Percentiles rank a stretch among this genome's conserved stretches.
Evolutionary conservation across 2,329 filamentous ascomycete species (phyloP).

Genomic region (Cladosporium sp.): DNA sequence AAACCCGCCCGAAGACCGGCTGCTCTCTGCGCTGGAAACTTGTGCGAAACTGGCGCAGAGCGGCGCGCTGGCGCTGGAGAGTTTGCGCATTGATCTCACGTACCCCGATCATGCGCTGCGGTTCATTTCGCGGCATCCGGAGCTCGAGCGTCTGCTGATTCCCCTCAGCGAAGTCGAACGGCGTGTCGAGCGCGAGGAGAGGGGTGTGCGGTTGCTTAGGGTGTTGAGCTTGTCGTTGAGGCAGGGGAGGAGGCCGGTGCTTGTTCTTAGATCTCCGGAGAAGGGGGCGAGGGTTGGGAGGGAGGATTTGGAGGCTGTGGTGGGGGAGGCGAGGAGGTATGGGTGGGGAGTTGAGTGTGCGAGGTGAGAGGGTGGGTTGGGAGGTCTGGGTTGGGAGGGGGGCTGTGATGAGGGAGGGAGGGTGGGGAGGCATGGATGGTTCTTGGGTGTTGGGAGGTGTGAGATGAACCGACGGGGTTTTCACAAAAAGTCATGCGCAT

Average conservation of each 20-base stretch:
- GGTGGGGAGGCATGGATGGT: too few relatives aligned
- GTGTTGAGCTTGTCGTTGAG: too few relatives aligned
- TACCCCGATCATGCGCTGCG: neutral
- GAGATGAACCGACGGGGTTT: too few relatives aligned
- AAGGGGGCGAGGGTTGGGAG: conserved; percentile 12
- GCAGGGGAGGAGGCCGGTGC: too few relatives aligned
- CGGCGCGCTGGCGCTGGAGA: neutral
- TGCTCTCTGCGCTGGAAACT: conserved; percentile 1
- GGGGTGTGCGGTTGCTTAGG: neutral
- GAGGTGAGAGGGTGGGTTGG: too few relatives aligned
- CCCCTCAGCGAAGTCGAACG: neutral
- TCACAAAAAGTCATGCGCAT: too few relatives aligned
- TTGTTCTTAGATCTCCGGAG: too few relatives aligned
- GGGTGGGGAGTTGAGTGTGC: too few relatives aligned
- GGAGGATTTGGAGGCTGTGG: conserved; percentile 9
- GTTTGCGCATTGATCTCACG: neutral
- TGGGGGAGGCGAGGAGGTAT: conserved; percentile 18
- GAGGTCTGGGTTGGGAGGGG: too few relatives aligned
- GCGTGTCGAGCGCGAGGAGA: neutral
- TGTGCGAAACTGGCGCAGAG: too few relatives aligned
- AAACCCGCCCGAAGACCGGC: neutral
- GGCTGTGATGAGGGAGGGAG: too few relatives aligned
- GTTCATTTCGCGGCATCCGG: neutral
- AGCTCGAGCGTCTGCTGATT: neutral
- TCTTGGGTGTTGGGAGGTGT: too few relatives aligned